These are phyloP conservation scores for Albugo candida DNA, from an alignment of 352 stramenopile species.

Conservation along the genomic window DNA sequence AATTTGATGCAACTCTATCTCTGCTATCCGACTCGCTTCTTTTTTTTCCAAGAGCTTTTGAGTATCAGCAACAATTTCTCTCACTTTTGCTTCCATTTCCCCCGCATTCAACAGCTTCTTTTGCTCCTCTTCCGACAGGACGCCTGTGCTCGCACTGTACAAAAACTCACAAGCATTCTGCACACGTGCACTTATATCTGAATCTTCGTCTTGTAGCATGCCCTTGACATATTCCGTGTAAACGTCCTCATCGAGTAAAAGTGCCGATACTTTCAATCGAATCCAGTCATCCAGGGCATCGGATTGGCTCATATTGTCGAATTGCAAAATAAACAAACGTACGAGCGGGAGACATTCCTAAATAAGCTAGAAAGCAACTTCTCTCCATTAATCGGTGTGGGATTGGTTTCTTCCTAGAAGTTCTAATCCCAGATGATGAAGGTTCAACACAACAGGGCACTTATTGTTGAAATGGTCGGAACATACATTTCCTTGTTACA, in stretches of 20 bases:
- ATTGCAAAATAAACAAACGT: neutral
- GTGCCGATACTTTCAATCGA: slow-evolving; percentile 24
- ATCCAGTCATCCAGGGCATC: slow-evolving; percentile 39
- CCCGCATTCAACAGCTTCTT: slow-evolving; percentile 17
- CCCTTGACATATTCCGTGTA: slow-evolving; percentile 63
- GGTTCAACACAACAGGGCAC: slow-evolving; percentile 30
- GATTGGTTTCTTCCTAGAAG: slow-evolving; percentile 59
- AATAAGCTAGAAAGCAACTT: neutral
- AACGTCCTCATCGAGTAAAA: slow-evolving; percentile 43
- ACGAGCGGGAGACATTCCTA: neutral
- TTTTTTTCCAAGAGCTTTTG: slow-evolving; percentile 11
- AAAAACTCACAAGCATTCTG: slow-evolving; percentile 44
- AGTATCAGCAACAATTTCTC: slow-evolving; percentile 11
- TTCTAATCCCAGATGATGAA: slow-evolving; percentile 77
- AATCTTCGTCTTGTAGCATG: slow-evolving; percentile 53
- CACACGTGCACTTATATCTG: slow-evolving; percentile 41
- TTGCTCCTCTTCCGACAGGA: slow-evolving; percentile 21
- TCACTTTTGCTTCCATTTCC: slow-evolving; percentile 19
- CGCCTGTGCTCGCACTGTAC: slow-evolving; percentile 24
- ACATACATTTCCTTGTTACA: slow-evolving; percentile 69
- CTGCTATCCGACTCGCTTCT: slow-evolving; percentile 14
- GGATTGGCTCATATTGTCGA: neutral
- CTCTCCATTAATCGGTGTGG: slow-evolving; percentile 24
- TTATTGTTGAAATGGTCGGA: slow-evolving; percentile 48
- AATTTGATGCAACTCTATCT: slow-evolving; percentile 25